Evolutionary conservation across 768 basidiomycete species (phyloP).

Genomic region (Pleurotus tuoliensis): DNA sequence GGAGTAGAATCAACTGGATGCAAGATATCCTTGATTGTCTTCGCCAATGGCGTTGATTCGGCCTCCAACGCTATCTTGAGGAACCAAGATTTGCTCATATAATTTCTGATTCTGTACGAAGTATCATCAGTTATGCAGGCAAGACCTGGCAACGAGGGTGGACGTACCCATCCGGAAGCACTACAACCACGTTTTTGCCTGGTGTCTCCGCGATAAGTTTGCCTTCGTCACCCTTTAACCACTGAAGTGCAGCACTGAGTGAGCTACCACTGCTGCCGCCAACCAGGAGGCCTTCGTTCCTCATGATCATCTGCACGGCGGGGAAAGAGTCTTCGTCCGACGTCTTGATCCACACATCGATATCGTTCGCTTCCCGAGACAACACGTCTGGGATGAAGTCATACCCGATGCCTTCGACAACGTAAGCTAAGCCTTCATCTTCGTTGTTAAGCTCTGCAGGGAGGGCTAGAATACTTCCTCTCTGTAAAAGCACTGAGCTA

Average conservation of each 20-base stretch:
- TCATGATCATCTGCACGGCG: conserved; percentile 73
- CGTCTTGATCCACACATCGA: conserved; percentile 87
- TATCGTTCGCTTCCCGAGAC: conserved; percentile 49
- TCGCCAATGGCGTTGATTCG: conserved; percentile 51
- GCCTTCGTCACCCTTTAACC: conserved; percentile 73
- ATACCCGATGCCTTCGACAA: conserved; percentile 96
- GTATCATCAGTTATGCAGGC: conserved; percentile 1
- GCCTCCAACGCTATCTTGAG: conserved; percentile 58
- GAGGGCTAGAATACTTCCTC: conserved; percentile 82
- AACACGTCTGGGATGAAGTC: conserved; percentile 91
- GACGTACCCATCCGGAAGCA: conserved; percentile 87
- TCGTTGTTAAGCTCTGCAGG: conserved; percentile 61
- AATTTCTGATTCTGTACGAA: conserved; percentile 73
- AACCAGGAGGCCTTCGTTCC: conserved; percentile 82
- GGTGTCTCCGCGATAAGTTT: conserved; percentile 54
- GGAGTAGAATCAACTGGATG: not conserved
- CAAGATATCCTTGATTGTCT: conserved; percentile 40
- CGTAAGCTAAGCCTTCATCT: conserved; percentile 52
- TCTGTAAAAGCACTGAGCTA: conserved; percentile 33
- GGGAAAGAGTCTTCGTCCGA: conserved; percentile 77
- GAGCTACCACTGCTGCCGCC: conserved; percentile 93
- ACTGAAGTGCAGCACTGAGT: conserved; percentile 71
- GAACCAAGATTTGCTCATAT: conserved; percentile 95
- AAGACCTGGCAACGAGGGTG: not conserved
- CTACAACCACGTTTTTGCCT: conserved; percentile 83